phyloP scores from a whole-genome alignment of 192 early-diverging fungal genomes.

The Cetraspora pellucida region DNA sequence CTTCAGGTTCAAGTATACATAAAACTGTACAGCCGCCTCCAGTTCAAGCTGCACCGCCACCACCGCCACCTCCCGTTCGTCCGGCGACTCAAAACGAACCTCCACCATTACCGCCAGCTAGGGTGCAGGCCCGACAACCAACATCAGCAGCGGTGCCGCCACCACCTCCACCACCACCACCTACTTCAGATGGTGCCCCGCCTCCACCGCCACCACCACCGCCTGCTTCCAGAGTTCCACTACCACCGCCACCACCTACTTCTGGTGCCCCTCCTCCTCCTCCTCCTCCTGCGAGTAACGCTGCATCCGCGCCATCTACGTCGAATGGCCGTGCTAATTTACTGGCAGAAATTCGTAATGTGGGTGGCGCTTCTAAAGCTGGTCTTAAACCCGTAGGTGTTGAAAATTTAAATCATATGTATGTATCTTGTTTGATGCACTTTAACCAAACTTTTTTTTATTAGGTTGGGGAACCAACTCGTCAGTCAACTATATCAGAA shows the following conservation, averaged over 20 bases:
- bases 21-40: too few relatives aligned
- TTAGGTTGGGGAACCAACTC: constrained; percentile 1
- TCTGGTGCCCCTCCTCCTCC: constrained; percentile 24
- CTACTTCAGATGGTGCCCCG: not conserved
- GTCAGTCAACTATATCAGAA: not conserved
- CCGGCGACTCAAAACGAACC: not conserved
- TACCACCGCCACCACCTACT: constrained; percentile 15
- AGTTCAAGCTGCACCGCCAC: constrained; percentile 22
- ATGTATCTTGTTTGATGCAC: not conserved
- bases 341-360: constrained; percentile 51
- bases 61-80: constrained; percentile 13
- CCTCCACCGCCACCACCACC: constrained; percentile 25
- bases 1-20: too few relatives aligned
- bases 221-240: constrained; percentile 1
- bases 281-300: not conserved
- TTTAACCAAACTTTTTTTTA: not conserved
- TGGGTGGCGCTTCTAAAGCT: constrained; percentile 46
- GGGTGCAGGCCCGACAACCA: not conserved
- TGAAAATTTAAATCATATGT: not conserved
- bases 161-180: constrained; percentile 27
- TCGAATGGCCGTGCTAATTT: constrained; percentile 40
- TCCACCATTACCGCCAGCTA: not conserved
- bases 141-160: not conserved
- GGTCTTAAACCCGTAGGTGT: constrained; percentile 6
- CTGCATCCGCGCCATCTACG: too few relatives aligned